Base-by-base conservation (phyloP, 1,139 yeast genomes). In the Saccharomyces hybrid region DNA sequence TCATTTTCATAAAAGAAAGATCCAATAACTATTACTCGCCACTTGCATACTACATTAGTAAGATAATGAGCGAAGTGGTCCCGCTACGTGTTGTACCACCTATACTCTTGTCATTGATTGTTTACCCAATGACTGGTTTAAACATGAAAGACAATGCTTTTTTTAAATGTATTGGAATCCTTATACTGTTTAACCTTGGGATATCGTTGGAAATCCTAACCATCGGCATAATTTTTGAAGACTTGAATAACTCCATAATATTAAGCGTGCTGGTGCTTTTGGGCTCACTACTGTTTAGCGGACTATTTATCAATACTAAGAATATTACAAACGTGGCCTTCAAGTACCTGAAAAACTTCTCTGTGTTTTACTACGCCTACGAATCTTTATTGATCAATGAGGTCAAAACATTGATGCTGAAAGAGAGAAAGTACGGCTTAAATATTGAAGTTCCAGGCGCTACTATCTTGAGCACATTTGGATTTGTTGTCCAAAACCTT, bases 371-470 rank as follows among this genome's bases (percentile, higher is more conserved):
- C 70, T 93, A 90, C 67, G 97, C 97, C 0, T 93, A 91, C 68
- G 99, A 93, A 68, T 88, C 97, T 0, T 75, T 93, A 61, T 79
- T 91, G 1, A 91, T 93, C 53, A 93, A 93, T 69, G 99, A 93
- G 69, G 98, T 93, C n/a, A 86, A 84, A 66, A 88, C 88, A 51
- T 77, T 93, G 66, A 84, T 89, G 11, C 77, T 93, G 63, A 83
- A 82, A 60, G 99, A 93, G 68, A 84, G 84, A 68, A 93, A 93
- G 71, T 93, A 84, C 66, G 99, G 99, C 0, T 78, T 93, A 48
- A 87, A 93, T 52, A 93, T 93, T 61, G 97, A 90, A 70, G 95
- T 93, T n/a, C 99, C 99, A 0, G 99, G 99, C 5, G 98, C 99
- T 1, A 95, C 96, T 1, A 93, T 93, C 57, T 78, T 93, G 61